Conservation (phyloP, 495 filamentous ascomycete genomes). For the Eremomyces bilateralis region DNA sequence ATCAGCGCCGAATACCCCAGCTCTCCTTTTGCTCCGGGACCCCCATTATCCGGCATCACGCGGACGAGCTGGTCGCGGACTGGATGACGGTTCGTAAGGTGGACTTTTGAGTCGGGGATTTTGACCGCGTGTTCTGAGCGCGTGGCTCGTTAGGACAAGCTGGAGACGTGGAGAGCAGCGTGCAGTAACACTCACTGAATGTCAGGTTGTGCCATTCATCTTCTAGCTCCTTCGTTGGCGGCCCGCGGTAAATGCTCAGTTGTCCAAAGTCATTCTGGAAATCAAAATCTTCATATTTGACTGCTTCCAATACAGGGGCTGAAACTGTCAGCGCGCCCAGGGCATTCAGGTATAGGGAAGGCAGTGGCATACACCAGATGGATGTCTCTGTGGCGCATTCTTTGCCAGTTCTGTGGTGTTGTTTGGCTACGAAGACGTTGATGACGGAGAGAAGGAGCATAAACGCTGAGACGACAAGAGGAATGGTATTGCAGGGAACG, state of each 20-base stretch:
- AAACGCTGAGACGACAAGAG: too few relatives aligned
- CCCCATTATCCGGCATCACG: too few relatives aligned
- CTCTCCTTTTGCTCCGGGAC: too few relatives aligned
- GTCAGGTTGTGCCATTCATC: background rate
- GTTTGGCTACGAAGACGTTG: background rate
- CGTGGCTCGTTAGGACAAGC: background rate
- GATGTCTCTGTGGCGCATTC: background rate
- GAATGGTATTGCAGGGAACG: too few relatives aligned
- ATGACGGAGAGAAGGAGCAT: background rate
- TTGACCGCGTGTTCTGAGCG: background rate
- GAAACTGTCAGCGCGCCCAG: constrained; percentile 10
- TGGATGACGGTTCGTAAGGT: background rate
- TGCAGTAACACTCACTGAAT: constrained; percentile 3
- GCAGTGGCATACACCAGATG: background rate
- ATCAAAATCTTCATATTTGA: background rate
- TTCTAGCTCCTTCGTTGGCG: constrained; percentile 3
- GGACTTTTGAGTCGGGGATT: background rate
- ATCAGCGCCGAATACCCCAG: constrained; percentile 2
- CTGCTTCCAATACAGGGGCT: background rate
- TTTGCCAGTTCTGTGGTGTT: background rate
- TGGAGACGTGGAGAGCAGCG: too few relatives aligned
- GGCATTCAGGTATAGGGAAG: background rate
- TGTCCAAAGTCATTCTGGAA: constrained; percentile 2
- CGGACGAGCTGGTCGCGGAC: background rate
- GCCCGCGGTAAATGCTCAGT: constrained; percentile 1